Conservation (phyloP, 345 rosid species). For the Moricandia arvensis region DNA sequence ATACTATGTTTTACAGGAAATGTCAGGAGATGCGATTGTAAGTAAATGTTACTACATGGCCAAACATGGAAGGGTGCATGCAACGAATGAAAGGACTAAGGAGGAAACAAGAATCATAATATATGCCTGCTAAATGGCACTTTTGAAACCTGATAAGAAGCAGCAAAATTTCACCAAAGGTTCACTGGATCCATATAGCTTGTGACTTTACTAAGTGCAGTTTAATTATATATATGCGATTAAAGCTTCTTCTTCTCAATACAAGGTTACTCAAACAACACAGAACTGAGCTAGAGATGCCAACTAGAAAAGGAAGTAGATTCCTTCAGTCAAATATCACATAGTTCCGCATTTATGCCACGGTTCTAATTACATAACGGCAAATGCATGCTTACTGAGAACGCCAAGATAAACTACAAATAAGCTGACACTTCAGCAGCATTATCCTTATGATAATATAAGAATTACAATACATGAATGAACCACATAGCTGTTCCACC, state of each 20-base stretch:
- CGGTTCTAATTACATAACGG: neutral
- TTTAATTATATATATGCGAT: neutral
- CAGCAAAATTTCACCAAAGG: neutral
- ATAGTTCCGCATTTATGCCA: neutral
- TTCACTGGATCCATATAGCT: neutral
- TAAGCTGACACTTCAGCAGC: neutral
- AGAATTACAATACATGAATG: neutral
- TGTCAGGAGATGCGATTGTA: neutral
- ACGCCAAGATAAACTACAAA: neutral
- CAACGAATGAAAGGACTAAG: too few relatives aligned
- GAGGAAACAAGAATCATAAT: neutral
- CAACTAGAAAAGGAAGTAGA: neutral
- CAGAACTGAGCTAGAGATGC: neutral
- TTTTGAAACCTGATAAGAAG: neutral
- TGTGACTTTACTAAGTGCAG: neutral
- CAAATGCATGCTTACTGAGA: neutral
- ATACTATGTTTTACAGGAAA: neutral
- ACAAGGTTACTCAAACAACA: neutral
- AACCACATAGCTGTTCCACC: neutral
- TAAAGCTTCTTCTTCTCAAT: neutral
- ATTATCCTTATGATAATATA: neutral
- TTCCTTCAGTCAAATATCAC: neutral
- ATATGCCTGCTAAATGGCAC: neutral
- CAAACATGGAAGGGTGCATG: too few relatives aligned
- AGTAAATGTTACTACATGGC: neutral